Evolutionary conservation across 2,329 filamentous ascomycete species (phyloP).

Genomic region (Immersiporthe knoxdaviesiana): DNA sequence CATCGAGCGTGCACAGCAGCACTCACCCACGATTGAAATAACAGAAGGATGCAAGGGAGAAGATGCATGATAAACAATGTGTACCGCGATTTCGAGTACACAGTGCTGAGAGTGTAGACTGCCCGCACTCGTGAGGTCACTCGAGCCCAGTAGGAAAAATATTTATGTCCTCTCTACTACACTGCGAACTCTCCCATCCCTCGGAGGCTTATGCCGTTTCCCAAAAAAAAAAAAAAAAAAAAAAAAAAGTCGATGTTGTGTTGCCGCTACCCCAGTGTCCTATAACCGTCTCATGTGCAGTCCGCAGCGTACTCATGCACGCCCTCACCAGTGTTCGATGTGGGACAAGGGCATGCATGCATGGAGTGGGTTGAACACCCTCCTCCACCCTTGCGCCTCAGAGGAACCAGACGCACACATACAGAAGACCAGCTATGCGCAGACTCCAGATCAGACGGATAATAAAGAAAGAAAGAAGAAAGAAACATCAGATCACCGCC

Average conservation of each 20-base stretch:
- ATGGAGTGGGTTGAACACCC: neutral
- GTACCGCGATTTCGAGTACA: no score
- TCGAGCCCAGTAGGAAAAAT: neutral
- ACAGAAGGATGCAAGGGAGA: neutral
- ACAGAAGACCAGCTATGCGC: no score
- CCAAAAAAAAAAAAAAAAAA: no score
- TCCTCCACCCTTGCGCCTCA: neutral
- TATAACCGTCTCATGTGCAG: neutral
- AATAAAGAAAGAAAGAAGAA: neutral
- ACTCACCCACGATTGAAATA: neutral
- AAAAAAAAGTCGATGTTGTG: no score
- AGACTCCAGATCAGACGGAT: neutral
- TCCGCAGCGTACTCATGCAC: neutral
- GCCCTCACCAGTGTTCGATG: constrained; percentile 4
- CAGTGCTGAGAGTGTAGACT: no score
- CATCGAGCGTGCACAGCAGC: neutral
- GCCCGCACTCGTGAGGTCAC: neutral
- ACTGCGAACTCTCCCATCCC: no score
- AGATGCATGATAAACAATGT: no score
- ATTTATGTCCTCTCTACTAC: neutral
- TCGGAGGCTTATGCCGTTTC: no score
- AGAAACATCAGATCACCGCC: neutral
- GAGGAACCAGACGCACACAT: no score
- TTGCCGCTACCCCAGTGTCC: neutral
- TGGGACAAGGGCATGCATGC: neutral